phyloP scores from a whole-genome alignment of 306 rosid species.

The Cajanus cajan region DNA sequence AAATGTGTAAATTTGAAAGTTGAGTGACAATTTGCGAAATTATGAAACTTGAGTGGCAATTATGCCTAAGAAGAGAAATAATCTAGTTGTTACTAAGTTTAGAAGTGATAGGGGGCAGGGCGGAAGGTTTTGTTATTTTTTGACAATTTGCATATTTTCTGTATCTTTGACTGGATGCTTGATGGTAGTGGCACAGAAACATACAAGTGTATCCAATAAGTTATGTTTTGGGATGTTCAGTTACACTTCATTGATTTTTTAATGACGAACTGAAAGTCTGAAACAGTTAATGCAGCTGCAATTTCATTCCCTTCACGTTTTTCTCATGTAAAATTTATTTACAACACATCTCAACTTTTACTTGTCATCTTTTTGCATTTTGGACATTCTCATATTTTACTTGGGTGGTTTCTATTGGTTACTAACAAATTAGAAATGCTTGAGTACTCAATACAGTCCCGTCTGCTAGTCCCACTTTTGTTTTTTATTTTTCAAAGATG shows the following conservation, averaged over 20 bases:
- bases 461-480: not conserved
- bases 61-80: too few relatives aligned
- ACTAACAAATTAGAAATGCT: constrained; percentile 10
- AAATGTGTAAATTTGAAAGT: too few relatives aligned
- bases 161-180: not conserved
- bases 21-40: too few relatives aligned
- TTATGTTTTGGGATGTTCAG: not conserved
- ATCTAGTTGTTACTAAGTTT: too few relatives aligned
- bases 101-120: not conserved
- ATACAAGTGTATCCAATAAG: not conserved
- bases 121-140: not conserved
- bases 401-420: not conserved
- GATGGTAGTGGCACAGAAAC: not conserved
- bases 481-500: not conserved
- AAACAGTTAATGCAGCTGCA: not conserved
- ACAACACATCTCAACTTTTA: not conserved
- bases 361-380: constrained; percentile 1
- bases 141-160: not conserved
- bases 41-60: too few relatives aligned
- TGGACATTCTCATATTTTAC: not conserved
- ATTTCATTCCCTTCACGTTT: not conserved
- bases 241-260: not conserved
- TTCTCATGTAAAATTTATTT: not conserved
- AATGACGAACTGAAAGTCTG: not conserved
- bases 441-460: not conserved